Base-by-base conservation (phyloP, 2,329 filamentous ascomycete genomes). In the Trichoderma koningii region DNA sequence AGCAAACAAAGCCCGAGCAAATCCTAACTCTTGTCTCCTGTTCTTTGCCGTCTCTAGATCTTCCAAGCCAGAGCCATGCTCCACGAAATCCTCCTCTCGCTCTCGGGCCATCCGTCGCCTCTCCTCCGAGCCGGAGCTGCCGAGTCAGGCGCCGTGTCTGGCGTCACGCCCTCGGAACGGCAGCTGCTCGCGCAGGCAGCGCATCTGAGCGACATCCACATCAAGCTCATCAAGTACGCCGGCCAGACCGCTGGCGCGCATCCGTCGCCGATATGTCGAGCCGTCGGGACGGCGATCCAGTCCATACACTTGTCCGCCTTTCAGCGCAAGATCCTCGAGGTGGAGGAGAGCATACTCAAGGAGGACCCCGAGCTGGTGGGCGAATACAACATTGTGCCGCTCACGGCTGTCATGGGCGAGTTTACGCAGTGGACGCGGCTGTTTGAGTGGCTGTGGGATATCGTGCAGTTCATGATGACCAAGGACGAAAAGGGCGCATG, bases 21-120 rank as follows among this genome's bases (percentile, higher is more conserved):
- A 3, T 34, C 23, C 61, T 64, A 28, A 51, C 53, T n/a, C 21
- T 34, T 45, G 21, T 51, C 9, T 34, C 23, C 21, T 23, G 47
- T 26, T 21, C 26, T 28, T 59, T 41, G 21, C 42, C 14, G 9
- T 28, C 41, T 28, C 44, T 30, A 64, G 53, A 64, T 57, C 62
- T 17, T 19, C 15, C 3, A 23, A 28, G 23, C 45, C 34, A 10
- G 67, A 66, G 30, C 70, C 70, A 99, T 99, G 95, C 91, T 99
- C 77, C 95, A 98, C 86, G 95, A 99, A 83, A 92, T 99, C 81
- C 88, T 98, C 78, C 89, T 99, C 78, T 94, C 93, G 77, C 88
- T 98, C 78, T 96, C 93, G 73, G 94, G 95, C 70, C 92, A 98
- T 79, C 90, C 91, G 69, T 97, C 94, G 69, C 90, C 93, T 70